A percentile compares a stretch with the other conserved stretches of the same genome.
These are phyloP conservation scores for Huntiella abstrusa DNA, from an alignment of 2,329 filamentous ascomycete genomes.

Conservation along the genomic window DNA sequence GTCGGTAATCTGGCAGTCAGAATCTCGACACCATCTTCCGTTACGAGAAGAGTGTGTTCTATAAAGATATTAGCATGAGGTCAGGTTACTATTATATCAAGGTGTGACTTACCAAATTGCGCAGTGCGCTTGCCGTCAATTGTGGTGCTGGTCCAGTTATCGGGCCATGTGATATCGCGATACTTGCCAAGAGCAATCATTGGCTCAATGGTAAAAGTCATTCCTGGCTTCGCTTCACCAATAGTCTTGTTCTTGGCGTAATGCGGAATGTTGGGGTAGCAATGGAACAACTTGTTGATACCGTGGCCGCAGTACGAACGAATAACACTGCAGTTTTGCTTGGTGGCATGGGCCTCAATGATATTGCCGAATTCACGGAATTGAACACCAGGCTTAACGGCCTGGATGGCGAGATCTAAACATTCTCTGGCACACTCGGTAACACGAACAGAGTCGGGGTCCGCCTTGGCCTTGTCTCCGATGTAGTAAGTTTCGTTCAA, in stretches of 20 bases:
- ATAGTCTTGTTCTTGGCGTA: slow-evolving; percentile 98
- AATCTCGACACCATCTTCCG: slow-evolving; percentile 64
- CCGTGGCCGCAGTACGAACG: slow-evolving; percentile 94
- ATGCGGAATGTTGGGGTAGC: slow-evolving; percentile 83
- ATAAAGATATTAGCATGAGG: background rate
- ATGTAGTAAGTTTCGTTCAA: slow-evolving; percentile 99
- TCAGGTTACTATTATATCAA: background rate
- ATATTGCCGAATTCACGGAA: slow-evolving; percentile 87
- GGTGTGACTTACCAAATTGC: slow-evolving; percentile 55
- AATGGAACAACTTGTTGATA: slow-evolving; percentile 86
- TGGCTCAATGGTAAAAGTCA: slow-evolving; percentile 98
- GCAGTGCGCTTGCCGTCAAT: slow-evolving; percentile 76
- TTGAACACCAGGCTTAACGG: slow-evolving; percentile 81
- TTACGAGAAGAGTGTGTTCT: slow-evolving; percentile 73
- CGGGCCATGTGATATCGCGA: slow-evolving; percentile 88
- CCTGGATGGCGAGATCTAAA: slow-evolving; percentile 72
- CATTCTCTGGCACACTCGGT: slow-evolving; percentile 82
- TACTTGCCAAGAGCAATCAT: slow-evolving; percentile 93
- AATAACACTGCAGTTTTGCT: slow-evolving; percentile 70
- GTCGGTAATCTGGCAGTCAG: slow-evolving; percentile 53
- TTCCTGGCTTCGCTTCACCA: slow-evolving; percentile 80
- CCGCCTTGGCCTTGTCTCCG: slow-evolving; percentile 64
- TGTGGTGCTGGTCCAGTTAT: slow-evolving; percentile 95
- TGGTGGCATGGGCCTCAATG: slow-evolving; percentile 90
- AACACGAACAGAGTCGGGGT: slow-evolving; percentile 74